Base-by-base conservation (phyloP, 306 rosid genomes). In the Adenanthera pavonina region DNA sequence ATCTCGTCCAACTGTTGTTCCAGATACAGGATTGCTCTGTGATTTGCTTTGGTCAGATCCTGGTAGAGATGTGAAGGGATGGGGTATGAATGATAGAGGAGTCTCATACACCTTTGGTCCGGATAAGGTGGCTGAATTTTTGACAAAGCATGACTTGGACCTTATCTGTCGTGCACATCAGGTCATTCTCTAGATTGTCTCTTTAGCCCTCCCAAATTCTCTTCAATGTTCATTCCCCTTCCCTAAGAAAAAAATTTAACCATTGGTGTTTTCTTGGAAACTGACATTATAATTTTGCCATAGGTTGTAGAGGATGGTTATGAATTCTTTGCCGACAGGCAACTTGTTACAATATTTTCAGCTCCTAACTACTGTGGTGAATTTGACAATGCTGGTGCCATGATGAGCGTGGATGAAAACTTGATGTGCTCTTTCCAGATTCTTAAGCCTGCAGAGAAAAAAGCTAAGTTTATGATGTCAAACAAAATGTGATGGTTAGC, bases 331-430 rank as follows among this genome's bases (percentile, higher is more conserved):
- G 74, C 74, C 56, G 74, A 69, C 40, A 69, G 74, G 56, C 74
- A 69, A 69, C 74, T 69, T 46, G 74, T 69, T 46, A 69, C 74
- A 9, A 12, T 69, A 9, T 69, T 69, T 69, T 69, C 74, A 69
- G 74, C 74, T 69, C 74, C 74, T 12, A 69, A 69, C 74, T 69
- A 69, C 74, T 69, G 74, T 69, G 74, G 74, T 44, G 74, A 69
- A 44, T 69, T 69, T 69, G 74, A 69, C 56, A 69, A 69, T 69
- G 56, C 74, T 69, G 74, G 74, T 69, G 74, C 74, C 40, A 44
- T 69, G 74, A 69, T 69, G 74, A 69, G 74, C 35, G 74, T 69
- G 56, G 74, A 69, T 43, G 74, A 69, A 46, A 69, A 69, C 56
- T 20, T 69, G 74, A 69, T 46, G 74, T 69, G 74, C 74, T 69